Evolutionary conservation across 306 rosid genomes (phyloP), one percentile per base, ranked within the genome.

Genomic region (Quercus wislizeni): DNA sequence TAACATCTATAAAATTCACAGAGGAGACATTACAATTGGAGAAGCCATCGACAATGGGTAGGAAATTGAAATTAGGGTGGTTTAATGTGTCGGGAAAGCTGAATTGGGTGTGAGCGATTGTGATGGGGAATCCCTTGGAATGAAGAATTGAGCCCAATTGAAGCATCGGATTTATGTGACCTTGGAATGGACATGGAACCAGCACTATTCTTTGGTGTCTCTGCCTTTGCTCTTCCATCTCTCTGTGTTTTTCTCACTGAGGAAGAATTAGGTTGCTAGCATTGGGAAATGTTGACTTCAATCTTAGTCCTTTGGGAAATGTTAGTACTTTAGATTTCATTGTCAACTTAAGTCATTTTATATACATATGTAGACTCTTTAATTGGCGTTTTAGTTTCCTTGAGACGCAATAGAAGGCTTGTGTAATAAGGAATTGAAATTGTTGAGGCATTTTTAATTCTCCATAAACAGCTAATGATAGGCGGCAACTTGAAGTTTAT

Each of bases 81-180:
- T 23, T 59, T 59, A 2, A 11, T 11, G 14, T 11, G 67, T 21
- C 23, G 28, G 33, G 65, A 13, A 27, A n/a, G 15, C 11, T 59
- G 33, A 59, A 59, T 23, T 59, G 30, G 30, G 67, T 25, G 18
- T 59, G 67, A 4, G 25, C 33, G 5, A 23, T 4, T 1, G 31
- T 23, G 65, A 59, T 23, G 2, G 82, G 52, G 69, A 84, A 84
- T 6, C 90, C 88, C 55, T 75, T 74, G 9, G 85, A 87, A 13
- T 84, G 69, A 71, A 87, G 90, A 11, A 74, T 31, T 17, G 69
- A 21, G n/a, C 83, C 90, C 6, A 87, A 51, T 0, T 87, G 83
- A 76, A 82, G 74, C 86, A 87, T 82, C 0, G 85, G 85, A 1
- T 80, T 81, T 38, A 74, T 43, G 85, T 87, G 87, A 6, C 90